Conservation (phyloP, 495 filamentous ascomycete species). For the Hypoxylon fragiforme region DNA sequence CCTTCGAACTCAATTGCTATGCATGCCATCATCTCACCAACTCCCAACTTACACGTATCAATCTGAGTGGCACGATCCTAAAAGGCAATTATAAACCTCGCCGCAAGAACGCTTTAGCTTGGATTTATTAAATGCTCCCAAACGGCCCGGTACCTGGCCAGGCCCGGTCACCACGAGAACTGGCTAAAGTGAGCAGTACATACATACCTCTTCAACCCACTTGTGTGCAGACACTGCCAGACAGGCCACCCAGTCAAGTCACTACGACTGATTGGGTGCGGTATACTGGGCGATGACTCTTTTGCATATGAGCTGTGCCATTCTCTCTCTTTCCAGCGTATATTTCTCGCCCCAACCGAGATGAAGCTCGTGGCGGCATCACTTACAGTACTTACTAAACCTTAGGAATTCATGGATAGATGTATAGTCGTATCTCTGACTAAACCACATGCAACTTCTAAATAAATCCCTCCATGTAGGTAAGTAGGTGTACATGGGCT, state of each 20-base stretch:
- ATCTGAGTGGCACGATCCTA: too few relatives aligned
- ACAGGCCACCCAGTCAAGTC: slow-evolving; percentile 16
- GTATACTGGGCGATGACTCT: too few relatives aligned
- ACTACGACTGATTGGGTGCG: slow-evolving; percentile 23
- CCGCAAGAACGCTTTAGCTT: neutral
- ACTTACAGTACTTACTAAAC: too few relatives aligned
- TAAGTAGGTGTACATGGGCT: slow-evolving; percentile 5
- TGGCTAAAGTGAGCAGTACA: slow-evolving; percentile 30
- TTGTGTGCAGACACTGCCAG: slow-evolving; percentile 2
- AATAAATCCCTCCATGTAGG: too few relatives aligned
- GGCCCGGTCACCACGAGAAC: slow-evolving; percentile 5
- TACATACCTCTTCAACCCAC: slow-evolving; percentile 28
- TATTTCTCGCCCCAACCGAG: too few relatives aligned
- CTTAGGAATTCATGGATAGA: too few relatives aligned
- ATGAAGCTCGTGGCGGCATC: too few relatives aligned
- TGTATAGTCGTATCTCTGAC: too few relatives aligned
- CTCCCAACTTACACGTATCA: neutral
- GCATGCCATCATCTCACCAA: slow-evolving; percentile 7
- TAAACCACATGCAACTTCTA: too few relatives aligned
- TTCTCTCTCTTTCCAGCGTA: too few relatives aligned
- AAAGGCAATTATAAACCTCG: too few relatives aligned
- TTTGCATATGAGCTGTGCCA: too few relatives aligned
- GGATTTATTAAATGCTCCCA: slow-evolving; percentile 23
- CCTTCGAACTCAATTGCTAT: neutral
- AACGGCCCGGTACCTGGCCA: slow-evolving; percentile 30